Conservation (phyloP, 192 early-diverging fungal genomes). For the Linnemannia schmuckeri region DNA sequence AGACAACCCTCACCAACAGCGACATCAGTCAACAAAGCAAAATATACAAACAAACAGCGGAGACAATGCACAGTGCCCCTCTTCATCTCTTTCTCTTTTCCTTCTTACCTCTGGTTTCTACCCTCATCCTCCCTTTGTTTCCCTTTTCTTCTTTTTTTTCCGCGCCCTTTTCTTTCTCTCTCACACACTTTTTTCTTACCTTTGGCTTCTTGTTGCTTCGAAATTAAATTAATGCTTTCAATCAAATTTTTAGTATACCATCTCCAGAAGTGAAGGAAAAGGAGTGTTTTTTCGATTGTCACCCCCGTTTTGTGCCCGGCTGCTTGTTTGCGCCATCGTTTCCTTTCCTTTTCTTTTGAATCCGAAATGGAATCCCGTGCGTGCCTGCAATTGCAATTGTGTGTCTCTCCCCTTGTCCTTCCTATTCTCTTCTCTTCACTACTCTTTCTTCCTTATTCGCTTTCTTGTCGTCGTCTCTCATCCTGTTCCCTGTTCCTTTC, state of each 20-base stretch:
- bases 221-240: no score
- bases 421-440: background rate
- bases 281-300: background rate
- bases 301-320: slow-evolving; percentile 2
- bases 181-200: no score
- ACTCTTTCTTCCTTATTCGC: background rate
- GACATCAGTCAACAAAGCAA: background rate
- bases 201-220: no score
- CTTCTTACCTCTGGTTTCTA: background rate
- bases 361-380: background rate
- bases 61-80: background rate
- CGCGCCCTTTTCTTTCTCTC: background rate
- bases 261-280: background rate
- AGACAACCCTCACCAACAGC: background rate
- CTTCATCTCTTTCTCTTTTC: background rate
- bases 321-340: background rate
- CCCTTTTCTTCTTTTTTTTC: background rate
- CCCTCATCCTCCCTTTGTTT: no score
- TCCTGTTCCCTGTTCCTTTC: background rate
- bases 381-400: background rate
- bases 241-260: no score
- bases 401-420: background rate
- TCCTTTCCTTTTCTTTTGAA: background rate
- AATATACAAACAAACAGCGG: background rate
- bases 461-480: background rate